These are phyloP conservation scores for Trifolium repens DNA, from an alignment of 306 rosid species.

Conservation along the genomic window DNA sequence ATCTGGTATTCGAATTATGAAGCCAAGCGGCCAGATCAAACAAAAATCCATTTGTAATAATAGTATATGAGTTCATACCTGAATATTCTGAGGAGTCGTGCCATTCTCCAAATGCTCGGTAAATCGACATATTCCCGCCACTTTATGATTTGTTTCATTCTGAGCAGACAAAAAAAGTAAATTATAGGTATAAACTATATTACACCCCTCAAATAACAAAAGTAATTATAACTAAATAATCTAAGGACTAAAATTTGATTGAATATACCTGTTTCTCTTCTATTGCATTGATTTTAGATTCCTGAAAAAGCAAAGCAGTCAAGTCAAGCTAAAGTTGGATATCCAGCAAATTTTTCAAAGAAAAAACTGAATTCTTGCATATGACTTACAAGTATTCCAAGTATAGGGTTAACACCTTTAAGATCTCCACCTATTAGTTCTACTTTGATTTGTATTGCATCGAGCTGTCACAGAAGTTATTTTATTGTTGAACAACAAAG, in stretches of 20 bases:
- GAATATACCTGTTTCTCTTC: conserved; percentile 84
- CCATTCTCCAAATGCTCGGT: conserved; percentile 56
- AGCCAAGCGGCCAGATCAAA: conserved; percentile 9
- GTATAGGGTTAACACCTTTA: conserved; percentile 54
- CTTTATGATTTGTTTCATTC: conserved; percentile 64
- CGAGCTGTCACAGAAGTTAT: conserved; percentile 55
- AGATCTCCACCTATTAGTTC: conserved; percentile 54
- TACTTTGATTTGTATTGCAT: conserved; percentile 54
- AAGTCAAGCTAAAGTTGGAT: conserved; percentile 37
- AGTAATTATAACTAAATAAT: conserved; percentile 17
- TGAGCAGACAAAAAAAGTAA: conserved; percentile 46
- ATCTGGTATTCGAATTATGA: conserved; percentile 18
- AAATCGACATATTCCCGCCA: conserved; percentile 56
- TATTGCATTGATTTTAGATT: conserved; percentile 64
- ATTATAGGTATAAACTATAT: conserved; percentile 35
- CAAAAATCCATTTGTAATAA: conserved; percentile 2
- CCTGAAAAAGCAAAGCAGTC: conserved; percentile 60
- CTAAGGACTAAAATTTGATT: conserved; percentile 3
- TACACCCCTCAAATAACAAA: conserved; percentile 4
- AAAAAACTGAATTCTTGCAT: conserved; percentile 26
- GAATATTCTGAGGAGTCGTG: conserved; percentile 52
- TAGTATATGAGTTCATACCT: conserved; percentile 56
- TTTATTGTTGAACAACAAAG: conserved; percentile 9
- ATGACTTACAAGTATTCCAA: conserved; percentile 64
- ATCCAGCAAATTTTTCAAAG: conserved; percentile 11